A percentile compares a stretch with the other conserved stretches of the same genome.
Conservation (phyloP, 2,329 filamentous ascomycete genomes). For the Nemania sp. region DNA sequence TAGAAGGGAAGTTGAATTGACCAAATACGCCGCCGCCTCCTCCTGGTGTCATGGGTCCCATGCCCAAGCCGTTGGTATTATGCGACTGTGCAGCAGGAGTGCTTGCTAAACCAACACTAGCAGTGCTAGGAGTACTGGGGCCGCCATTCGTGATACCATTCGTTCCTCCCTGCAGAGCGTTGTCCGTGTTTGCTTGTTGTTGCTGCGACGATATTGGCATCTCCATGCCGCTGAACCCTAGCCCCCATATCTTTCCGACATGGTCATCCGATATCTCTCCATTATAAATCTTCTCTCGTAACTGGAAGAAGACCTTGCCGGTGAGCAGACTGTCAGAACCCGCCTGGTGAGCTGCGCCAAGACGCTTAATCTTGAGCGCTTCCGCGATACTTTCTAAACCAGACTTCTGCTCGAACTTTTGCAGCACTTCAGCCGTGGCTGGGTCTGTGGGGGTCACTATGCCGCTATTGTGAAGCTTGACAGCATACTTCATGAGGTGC, state of each 20-base stretch:
- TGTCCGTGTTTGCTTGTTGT: constrained; percentile 37
- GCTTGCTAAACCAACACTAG: constrained; percentile 51
- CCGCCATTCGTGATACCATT: constrained; percentile 46
- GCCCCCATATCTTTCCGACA: constrained; percentile 88
- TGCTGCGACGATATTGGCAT: constrained; percentile 36
- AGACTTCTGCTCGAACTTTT: constrained; percentile 86
- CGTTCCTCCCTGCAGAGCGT: constrained; percentile 49
- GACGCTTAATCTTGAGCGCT: constrained; percentile 84
- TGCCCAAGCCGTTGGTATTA: constrained; percentile 62
- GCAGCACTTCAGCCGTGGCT: constrained; percentile 72
- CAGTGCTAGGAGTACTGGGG: constrained; percentile 73
- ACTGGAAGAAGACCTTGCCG: constrained; percentile 91
- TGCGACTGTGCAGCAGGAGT: constrained; percentile 56
- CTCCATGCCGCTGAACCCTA: constrained; percentile 72
- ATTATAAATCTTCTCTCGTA: constrained; percentile 86
- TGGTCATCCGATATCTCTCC: constrained; percentile 81
- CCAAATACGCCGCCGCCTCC: constrained; percentile 77
- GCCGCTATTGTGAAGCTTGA: constrained; percentile 67
- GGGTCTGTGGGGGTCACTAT: constrained; percentile 67
- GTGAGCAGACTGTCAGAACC: constrained; percentile 93
- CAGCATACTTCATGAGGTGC: constrained; percentile 91
- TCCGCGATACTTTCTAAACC: constrained; percentile 93
- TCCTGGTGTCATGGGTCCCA: constrained; percentile 78
- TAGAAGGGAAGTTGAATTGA: constrained; percentile 62
- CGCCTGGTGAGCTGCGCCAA: constrained; percentile 88